Percentiles rank a stretch among this genome's conserved stretches.
These are phyloP conservation scores for Russula lepida DNA, from an alignment of 768 basidiomycete genomes.

Conservation along the genomic window DNA sequence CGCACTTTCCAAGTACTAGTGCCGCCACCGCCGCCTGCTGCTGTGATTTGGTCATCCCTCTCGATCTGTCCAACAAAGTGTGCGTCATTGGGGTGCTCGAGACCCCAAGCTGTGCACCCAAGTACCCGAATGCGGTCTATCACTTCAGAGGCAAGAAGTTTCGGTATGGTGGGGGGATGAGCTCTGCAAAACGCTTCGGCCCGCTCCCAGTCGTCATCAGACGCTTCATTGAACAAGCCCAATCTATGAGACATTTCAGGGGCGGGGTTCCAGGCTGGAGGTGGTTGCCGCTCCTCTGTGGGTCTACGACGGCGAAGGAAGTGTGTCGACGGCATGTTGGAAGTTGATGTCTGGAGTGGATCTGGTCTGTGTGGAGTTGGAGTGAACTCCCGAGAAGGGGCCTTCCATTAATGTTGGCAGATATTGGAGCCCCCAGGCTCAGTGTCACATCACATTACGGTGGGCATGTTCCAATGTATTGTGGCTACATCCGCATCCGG, in stretches of 20 bases:
- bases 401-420: no score
- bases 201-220: slow-evolving; percentile 44
- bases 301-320: not conserved
- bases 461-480: no score
- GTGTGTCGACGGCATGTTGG: not conserved
- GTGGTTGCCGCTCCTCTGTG: not conserved
- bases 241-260: slow-evolving; percentile 40
- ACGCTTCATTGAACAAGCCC: slow-evolving; percentile 51
- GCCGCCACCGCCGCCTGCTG: slow-evolving; percentile 26
- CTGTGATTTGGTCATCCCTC: slow-evolving; percentile 24
- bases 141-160: slow-evolving; percentile 42
- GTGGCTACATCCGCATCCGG: no score
- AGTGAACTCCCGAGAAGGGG: not conserved
- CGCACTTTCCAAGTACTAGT: slow-evolving; percentile 33
- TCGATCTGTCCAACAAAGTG: slow-evolving; percentile 42
- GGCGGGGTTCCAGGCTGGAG: slow-evolving; percentile 48
- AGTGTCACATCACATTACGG: no score
- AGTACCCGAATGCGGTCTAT: slow-evolving; percentile 42
- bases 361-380: not conserved
- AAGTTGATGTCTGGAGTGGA: not conserved
- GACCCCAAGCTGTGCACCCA: slow-evolving; percentile 47
- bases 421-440: no score
- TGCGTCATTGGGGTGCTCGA: slow-evolving; percentile 33
- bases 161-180: slow-evolving; percentile 35
- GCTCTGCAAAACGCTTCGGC: slow-evolving; percentile 44